These are phyloP conservation scores for Theobroma cacao DNA, from an alignment of 345 rosid species.

Conservation along the genomic window DNA sequence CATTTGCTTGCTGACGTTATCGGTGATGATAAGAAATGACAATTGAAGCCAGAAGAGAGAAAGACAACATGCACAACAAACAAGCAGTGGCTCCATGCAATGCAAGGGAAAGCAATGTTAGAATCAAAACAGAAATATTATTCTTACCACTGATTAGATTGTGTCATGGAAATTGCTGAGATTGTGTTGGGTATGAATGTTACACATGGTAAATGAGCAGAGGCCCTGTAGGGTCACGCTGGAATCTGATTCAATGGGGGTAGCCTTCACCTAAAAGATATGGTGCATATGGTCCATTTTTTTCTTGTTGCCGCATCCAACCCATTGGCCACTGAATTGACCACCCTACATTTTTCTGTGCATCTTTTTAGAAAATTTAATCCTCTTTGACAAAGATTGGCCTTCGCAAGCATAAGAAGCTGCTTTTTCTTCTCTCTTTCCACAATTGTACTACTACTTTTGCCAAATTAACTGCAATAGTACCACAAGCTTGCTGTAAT, in stretches of 20 bases:
- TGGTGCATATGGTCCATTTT: background rate
- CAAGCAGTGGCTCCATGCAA: background rate
- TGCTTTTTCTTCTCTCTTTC: background rate
- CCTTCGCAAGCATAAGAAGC: background rate
- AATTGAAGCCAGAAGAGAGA: background rate
- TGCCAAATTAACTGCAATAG: background rate
- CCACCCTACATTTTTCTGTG: background rate
- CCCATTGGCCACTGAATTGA: background rate
- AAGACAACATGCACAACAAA: background rate
- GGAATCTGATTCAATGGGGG: slow-evolving; percentile 2
- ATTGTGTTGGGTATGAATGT: background rate
- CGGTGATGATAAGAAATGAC: background rate
- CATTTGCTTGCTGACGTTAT: background rate
- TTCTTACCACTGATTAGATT: background rate
- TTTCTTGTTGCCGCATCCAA: background rate
- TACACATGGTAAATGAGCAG: background rate
- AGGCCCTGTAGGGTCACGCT: background rate
- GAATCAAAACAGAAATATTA: background rate
- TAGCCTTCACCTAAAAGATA: background rate
- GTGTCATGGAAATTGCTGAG: background rate
- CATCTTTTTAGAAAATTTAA: background rate
- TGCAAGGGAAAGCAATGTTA: background rate
- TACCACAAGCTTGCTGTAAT: background rate
- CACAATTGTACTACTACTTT: background rate
- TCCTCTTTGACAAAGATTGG: background rate